Evolutionary conservation across 2,329 filamentous ascomycete species (phyloP).

Genomic region (Fusarium pseudoanthophilum): DNA sequence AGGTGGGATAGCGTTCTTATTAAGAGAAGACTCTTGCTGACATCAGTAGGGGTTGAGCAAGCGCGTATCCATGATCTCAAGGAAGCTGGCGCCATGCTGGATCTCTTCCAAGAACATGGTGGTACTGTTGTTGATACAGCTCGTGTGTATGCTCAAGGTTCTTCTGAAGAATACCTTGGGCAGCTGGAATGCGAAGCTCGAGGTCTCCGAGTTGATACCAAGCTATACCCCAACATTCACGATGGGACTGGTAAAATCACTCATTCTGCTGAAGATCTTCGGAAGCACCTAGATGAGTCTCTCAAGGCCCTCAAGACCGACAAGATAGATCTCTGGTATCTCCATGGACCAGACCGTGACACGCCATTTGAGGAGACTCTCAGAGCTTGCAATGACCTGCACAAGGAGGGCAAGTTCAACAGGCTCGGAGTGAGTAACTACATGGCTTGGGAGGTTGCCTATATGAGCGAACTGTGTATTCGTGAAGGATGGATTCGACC

Average conservation of each 20-base stretch:
- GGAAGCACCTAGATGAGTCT: slow-evolving; percentile 1
- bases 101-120: slow-evolving; percentile 1
- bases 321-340: slow-evolving; percentile 39
- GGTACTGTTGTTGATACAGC: not conserved
- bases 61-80: not conserved
- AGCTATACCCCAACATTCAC: not conserved
- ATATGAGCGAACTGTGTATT: slow-evolving; percentile 75
- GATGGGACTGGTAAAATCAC: not conserved
- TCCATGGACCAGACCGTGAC: slow-evolving; percentile 66
- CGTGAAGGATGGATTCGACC: slow-evolving; percentile 75
- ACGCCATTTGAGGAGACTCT: slow-evolving; percentile 77
- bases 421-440: slow-evolving; percentile 78
- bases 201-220: not conserved
- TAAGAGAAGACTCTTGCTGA: not conserved
- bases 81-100: not conserved
- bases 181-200: not conserved
- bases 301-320: slow-evolving; percentile 22
- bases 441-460: slow-evolving; percentile 80
- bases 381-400: slow-evolving; percentile 72
- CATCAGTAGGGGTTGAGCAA: not conserved
- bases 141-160: not conserved
- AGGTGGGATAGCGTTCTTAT: not conserved
- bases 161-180: slow-evolving; percentile 4
- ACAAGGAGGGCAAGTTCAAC: slow-evolving; percentile 79
- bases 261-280: not conserved